A percentile compares a stretch with the other conserved stretches of the same genome.
phyloP scores from a whole-genome alignment of 495 filamentous ascomycete genomes.

The Schizothecium vesticola region DNA sequence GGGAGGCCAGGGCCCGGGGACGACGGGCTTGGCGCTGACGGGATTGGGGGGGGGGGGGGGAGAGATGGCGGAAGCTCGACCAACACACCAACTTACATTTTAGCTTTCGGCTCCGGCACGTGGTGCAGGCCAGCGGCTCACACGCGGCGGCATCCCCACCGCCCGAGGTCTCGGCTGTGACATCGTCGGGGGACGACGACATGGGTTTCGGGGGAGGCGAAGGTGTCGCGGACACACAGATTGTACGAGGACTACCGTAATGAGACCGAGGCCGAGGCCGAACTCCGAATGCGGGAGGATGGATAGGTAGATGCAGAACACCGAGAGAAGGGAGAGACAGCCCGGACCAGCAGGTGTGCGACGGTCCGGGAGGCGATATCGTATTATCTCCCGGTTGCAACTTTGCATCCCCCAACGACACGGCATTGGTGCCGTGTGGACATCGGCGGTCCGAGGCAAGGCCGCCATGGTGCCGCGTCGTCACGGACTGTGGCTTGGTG shows the following conservation, averaged over 20 bases:
- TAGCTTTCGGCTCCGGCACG: slow-evolving; percentile 57
- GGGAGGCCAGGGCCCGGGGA: not conserved
- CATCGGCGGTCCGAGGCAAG: slow-evolving; percentile 4
- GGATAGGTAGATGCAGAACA: not conserved
- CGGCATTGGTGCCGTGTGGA: slow-evolving; percentile 9
- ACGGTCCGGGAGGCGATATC: slow-evolving; percentile 13
- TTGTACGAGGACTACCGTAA: not conserved
- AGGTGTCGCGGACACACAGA: not conserved
- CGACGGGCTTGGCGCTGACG: not conserved
- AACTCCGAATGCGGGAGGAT: not conserved
- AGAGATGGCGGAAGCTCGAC: not conserved
- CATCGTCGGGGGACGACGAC: slow-evolving; percentile 17
- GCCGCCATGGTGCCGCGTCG: slow-evolving; percentile 13
- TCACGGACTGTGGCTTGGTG: slow-evolving; percentile 3
- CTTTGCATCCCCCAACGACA: not conserved
- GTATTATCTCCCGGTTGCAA: not conserved
- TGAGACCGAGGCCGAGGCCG: slow-evolving; percentile 6
- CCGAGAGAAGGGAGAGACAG: not conserved
- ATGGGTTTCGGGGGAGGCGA: slow-evolving; percentile 1
- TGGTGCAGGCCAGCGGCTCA: slow-evolving; percentile 48
- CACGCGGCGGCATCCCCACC: not conserved
- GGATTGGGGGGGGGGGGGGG: not conserved
- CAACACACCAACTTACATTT: slow-evolving; percentile 41
- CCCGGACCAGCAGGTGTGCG: not conserved
- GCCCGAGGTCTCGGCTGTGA: slow-evolving; percentile 5